Evolutionary conservation across 306 rosid genomes (phyloP).

Genomic region (Canavalia gladiata): DNA sequence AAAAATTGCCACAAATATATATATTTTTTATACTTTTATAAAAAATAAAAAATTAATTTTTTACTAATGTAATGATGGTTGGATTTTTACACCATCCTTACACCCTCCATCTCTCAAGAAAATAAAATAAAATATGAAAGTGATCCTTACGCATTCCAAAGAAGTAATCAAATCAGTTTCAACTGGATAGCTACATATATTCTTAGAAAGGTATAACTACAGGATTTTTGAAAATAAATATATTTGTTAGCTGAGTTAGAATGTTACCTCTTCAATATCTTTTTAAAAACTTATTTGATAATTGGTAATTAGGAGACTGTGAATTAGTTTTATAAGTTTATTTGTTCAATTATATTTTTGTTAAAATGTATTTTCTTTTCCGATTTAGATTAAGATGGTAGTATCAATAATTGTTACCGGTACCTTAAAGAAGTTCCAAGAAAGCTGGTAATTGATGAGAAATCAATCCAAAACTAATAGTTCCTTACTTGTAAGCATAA

Average conservation of each 20-base stretch:
- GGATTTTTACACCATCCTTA: neutral
- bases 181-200: neutral
- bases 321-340: neutral
- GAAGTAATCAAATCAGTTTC: neutral
- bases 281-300: neutral
- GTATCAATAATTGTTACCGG: neutral
- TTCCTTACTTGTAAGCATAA: neutral
- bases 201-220: slow-evolving; percentile 1
- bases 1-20: too few species aligned
- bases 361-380: neutral
- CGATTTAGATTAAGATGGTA: neutral
- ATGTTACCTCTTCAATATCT: neutral
- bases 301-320: neutral
- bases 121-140: neutral
- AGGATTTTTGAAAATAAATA: neutral
- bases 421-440: neutral
- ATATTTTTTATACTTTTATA: too few species aligned
- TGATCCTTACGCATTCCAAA: neutral
- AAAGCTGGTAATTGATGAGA: neutral
- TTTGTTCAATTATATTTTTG: neutral
- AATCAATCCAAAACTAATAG: neutral
- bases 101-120: too few species aligned
- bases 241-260: neutral
- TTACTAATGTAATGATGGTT: neutral
- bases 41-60: too few species aligned